Conservation (phyloP, 1,139 yeast species). For the Saccharomyces hybrid region DNA sequence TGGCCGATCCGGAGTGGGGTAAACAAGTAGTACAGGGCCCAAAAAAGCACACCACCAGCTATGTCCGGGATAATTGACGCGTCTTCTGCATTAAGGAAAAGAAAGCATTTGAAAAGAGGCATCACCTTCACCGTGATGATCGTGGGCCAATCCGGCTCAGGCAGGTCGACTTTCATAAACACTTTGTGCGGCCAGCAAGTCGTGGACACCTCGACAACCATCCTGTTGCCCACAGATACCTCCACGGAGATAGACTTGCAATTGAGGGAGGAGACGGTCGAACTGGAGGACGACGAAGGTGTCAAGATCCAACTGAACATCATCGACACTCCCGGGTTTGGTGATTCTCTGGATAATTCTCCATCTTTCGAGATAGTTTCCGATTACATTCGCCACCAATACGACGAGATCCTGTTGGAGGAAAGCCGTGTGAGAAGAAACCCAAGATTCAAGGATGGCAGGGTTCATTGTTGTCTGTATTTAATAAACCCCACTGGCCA, state of each 20-base stretch:
- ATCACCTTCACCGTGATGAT: conserved; percentile 79
- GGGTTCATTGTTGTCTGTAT: conserved; percentile 68
- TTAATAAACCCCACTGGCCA: conserved; percentile 72
- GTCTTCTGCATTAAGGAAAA: conserved; percentile 46
- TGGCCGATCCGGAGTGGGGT: background rate
- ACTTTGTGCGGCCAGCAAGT: conserved; percentile 85
- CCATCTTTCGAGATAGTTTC: conserved; percentile 55
- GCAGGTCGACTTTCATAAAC: conserved; percentile 79
- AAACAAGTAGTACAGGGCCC: background rate
- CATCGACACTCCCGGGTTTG: conserved; percentile 77
- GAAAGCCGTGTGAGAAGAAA: conserved; percentile 87
- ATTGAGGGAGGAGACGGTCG: conserved; percentile 48
- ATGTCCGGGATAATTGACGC: conserved; percentile 38
- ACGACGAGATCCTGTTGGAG: conserved; percentile 84
- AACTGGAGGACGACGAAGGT: conserved; percentile 71
- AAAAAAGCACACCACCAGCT: background rate
- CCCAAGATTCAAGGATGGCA: conserved; percentile 70
- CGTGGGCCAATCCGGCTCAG: conserved; percentile 73
- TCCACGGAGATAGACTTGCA: conserved; percentile 40
- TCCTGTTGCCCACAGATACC: conserved; percentile 40
- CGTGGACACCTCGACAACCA: conserved; percentile 44
- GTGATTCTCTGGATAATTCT: conserved; percentile 64
- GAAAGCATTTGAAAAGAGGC: conserved; percentile 80
- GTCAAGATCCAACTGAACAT: conserved; percentile 57
- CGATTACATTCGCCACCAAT: conserved; percentile 68